Conservation (phyloP, 192 early-diverging fungal genomes). For the Phlyctochytrium planicorne region DNA sequence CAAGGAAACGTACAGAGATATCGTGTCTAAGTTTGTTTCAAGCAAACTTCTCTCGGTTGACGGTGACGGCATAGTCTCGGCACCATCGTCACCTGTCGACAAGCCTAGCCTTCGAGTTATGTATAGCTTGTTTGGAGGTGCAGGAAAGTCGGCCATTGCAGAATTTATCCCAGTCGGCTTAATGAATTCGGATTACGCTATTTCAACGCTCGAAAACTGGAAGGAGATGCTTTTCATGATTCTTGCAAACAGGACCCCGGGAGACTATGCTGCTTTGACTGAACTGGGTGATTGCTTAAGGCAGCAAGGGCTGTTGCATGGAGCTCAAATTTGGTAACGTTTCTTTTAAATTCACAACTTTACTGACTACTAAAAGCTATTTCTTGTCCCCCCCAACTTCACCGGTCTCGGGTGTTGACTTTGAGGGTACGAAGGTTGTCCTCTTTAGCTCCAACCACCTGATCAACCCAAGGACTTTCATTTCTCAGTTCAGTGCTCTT, state of each 20-base stretch:
- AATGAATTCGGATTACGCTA: background rate
- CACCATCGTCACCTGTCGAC: slow-evolving; percentile 13
- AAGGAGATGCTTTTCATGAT: slow-evolving; percentile 71
- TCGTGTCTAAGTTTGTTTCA: slow-evolving; percentile 69
- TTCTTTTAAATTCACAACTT: slow-evolving; percentile 4
- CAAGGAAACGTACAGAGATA: slow-evolving; percentile 78
- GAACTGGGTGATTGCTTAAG: slow-evolving; percentile 76
- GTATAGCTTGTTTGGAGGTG: slow-evolving; percentile 34
- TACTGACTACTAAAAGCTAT: slow-evolving; percentile 43
- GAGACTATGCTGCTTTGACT: slow-evolving; percentile 67
- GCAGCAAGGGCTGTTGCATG: slow-evolving; percentile 48
- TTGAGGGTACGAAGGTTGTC: slow-evolving; percentile 59
- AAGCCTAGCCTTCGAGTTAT: slow-evolving; percentile 39
- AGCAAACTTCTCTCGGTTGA: slow-evolving; percentile 40
- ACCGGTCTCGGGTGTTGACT: slow-evolving; percentile 62
- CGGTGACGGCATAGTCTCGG: slow-evolving; percentile 2
- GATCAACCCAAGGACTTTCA: slow-evolving; percentile 41
- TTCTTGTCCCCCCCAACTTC: slow-evolving; percentile 65
- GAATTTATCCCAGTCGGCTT: background rate
- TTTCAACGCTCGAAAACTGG: slow-evolving; percentile 54
- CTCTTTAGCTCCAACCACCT: slow-evolving; percentile 65
- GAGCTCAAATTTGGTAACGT: slow-evolving; percentile 80
- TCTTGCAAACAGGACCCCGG: slow-evolving; percentile 79
- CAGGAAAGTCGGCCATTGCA: slow-evolving; percentile 13
- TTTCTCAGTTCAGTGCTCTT: slow-evolving; percentile 56